These are phyloP conservation scores for Phytomonas francai DNA, from an alignment of 208 protist genomes.

Conservation along the genomic window DNA sequence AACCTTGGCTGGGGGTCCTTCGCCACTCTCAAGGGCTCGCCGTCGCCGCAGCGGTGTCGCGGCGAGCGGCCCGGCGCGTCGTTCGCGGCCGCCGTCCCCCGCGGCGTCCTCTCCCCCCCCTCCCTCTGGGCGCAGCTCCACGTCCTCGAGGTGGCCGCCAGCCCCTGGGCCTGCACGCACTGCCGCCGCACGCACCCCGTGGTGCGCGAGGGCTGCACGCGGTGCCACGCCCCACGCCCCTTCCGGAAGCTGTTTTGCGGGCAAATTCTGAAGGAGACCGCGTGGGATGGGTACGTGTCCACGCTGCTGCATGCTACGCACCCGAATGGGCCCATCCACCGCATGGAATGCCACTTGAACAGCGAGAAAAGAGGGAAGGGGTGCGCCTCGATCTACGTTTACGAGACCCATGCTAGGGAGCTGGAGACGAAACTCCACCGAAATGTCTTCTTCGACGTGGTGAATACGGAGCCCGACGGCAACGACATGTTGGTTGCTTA, in stretches of 20 bases:
- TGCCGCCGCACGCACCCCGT: constrained; percentile 42
- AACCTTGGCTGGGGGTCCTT: constrained; percentile 55
- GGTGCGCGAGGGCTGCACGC: constrained; percentile 54
- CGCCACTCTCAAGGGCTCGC: constrained; percentile 13
- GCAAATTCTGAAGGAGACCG: constrained; percentile 44
- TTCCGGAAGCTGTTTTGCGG: constrained; percentile 60
- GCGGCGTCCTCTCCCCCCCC: constrained; percentile 10
- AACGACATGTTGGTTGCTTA: constrained; percentile 27
- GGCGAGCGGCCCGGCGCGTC: constrained; percentile 4
- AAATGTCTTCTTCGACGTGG: constrained; percentile 62
- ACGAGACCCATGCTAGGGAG: constrained; percentile 19
- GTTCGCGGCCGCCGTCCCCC: neutral
- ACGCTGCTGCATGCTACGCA: constrained; percentile 55
- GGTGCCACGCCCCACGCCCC: constrained; percentile 27
- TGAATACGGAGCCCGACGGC: constrained; percentile 6
- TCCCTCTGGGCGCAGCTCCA: constrained; percentile 60
- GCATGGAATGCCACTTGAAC: constrained; percentile 38
- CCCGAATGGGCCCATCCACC: constrained; percentile 39
- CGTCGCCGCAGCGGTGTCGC: constrained; percentile 14
- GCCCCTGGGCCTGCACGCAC: constrained; percentile 41
- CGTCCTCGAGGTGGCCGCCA: constrained; percentile 54
- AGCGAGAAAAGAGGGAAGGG: constrained; percentile 25
- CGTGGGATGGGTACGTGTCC: constrained; percentile 25
- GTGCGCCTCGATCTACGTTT: constrained; percentile 62
- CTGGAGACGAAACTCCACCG: constrained; percentile 35